Base-by-base conservation (phyloP, 768 basidiomycete genomes). In the Butyriboletus loyo region DNA sequence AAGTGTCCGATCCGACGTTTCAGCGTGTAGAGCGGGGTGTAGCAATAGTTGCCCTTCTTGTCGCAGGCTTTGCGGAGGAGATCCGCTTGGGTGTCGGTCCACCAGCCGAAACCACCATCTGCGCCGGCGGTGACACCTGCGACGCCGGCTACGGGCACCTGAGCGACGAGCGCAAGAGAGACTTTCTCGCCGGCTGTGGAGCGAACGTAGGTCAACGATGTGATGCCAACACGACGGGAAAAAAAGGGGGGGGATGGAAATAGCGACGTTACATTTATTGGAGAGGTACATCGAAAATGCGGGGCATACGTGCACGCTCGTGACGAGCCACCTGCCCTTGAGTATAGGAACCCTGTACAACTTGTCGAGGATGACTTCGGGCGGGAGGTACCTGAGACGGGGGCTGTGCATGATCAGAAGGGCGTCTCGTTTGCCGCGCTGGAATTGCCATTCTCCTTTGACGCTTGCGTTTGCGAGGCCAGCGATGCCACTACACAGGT, bases 371-470 rank as follows among this genome's bases (percentile, higher is more conserved):
- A 70, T 34, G 41, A 59, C 60, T 9, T 58, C 40, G 1, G 2
- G 39, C 0, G 68, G 67, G 38, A 68, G 39, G 36, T 13, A 70
- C 2, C n/a, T 21, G 22, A 46, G 25, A 11, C 62, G 66, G 7
- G 73, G 72, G 14, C 30, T 50, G 38, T 56, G 55, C 70, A 74
- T 74, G 56, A 72, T 55, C 8, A 74, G 53, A 28, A 75, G 50
- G n/a, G 73, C 73, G 4, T 66, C 70, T 2, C 66, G 69, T 41
- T 57, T 64, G 0, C 67, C 65, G 17, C 19, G 47, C 7, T 64
- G 62, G 50, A 73, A 74, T 34, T 68, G 61, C 72, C 72, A 74
- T 25, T 63, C 60, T 4, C 66, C 72, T 37, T 68, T 68, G 54
- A 75, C 25, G 19, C 70, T 62, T 0, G 69, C 70, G 8, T 52